These are phyloP conservation scores for Leptosphaerulina australis DNA, from an alignment of 2,329 filamentous ascomycete genomes.

Conservation along the genomic window DNA sequence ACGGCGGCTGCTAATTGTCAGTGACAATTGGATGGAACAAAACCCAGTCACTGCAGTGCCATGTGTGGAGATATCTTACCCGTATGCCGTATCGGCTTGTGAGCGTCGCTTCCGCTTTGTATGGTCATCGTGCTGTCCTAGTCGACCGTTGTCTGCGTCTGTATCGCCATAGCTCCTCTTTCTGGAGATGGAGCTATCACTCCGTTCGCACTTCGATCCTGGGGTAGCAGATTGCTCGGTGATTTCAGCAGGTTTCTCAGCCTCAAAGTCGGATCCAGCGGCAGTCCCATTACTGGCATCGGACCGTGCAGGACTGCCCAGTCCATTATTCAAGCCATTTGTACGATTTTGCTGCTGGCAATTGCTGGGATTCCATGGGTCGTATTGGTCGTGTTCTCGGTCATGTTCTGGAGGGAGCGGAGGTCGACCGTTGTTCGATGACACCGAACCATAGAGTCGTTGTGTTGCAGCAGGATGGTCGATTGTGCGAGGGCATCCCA, in stretches of 20 bases:
- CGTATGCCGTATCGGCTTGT: conserved; percentile 45
- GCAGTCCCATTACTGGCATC: conserved; percentile 45
- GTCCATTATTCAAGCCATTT: conserved; percentile 26
- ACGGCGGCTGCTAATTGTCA: conserved; percentile 10
- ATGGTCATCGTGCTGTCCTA: conserved; percentile 46
- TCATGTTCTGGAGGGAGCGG: conserved; percentile 37
- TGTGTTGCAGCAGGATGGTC: conserved; percentile 20
- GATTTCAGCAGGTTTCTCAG: conserved; percentile 28
- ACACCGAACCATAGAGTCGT: conserved; percentile 38
- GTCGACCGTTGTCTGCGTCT: conserved; percentile 38
- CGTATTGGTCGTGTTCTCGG: conserved; percentile 22
- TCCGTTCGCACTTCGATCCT: conserved; percentile 32
- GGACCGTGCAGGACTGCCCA: conserved; percentile 41
- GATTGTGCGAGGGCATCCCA: conserved; percentile 25
- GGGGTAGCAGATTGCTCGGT: conserved; percentile 18
- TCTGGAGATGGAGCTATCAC: conserved; percentile 41
- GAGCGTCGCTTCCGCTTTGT: conserved; percentile 46
- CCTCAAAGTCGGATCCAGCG: conserved; percentile 44
- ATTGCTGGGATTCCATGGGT: conserved; percentile 33
- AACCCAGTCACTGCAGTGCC: not conserved
- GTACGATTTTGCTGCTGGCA: conserved; percentile 23
- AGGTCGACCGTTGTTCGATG: conserved; percentile 15
- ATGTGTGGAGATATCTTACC: conserved; percentile 28
- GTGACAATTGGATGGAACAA: not conserved
- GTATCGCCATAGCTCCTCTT: conserved; percentile 49